Conservation (phyloP, 352 stramenopile genomes). For the Phytopythium sindhum region DNA sequence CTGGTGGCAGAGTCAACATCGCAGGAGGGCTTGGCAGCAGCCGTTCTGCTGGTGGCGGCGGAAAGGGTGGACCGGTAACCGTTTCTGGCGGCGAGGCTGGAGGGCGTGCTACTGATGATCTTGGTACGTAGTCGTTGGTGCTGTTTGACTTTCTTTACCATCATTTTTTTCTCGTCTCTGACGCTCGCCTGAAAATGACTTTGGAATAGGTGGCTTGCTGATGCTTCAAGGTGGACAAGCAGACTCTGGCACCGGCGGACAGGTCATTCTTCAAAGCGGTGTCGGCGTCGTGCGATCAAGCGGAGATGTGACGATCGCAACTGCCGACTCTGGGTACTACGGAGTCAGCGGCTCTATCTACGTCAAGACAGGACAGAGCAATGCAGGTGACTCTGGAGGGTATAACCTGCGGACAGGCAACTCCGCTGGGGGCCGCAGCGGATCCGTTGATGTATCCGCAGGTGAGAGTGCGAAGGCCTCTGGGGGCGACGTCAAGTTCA, state of each 20-base stretch:
- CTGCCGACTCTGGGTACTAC: slow-evolving; percentile 54
- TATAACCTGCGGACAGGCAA: slow-evolving; percentile 56
- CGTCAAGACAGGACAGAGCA: slow-evolving; percentile 51
- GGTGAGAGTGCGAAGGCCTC: slow-evolving; percentile 54
- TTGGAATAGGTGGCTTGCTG: slow-evolving; percentile 33
- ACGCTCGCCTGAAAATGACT: not conserved
- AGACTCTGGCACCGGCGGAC: slow-evolving; percentile 46
- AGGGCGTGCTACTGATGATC: slow-evolving; percentile 36
- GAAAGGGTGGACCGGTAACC: slow-evolving; percentile 54
- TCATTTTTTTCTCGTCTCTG: slow-evolving; percentile 7
- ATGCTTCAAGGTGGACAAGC: slow-evolving; percentile 43
- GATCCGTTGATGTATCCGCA: slow-evolving; percentile 36
- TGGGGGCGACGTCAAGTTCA: slow-evolving; percentile 74
- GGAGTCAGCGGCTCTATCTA: slow-evolving; percentile 73
- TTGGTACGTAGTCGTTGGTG: slow-evolving; percentile 24
- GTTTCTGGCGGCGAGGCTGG: slow-evolving; percentile 53
- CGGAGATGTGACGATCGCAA: slow-evolving; percentile 56
- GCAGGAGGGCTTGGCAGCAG: slow-evolving; percentile 45
- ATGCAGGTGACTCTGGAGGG: slow-evolving; percentile 53
- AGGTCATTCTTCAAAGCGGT: slow-evolving; percentile 41
- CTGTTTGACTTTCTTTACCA: not conserved
- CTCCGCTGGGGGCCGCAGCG: slow-evolving; percentile 40
- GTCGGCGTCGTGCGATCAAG: slow-evolving; percentile 40
- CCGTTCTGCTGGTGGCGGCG: slow-evolving; percentile 35
- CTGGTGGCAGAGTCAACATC: slow-evolving; percentile 50